Conservation (phyloP, 2,329 filamentous ascomycete genomes). For the Myriosclerotinia curreyana region DNA sequence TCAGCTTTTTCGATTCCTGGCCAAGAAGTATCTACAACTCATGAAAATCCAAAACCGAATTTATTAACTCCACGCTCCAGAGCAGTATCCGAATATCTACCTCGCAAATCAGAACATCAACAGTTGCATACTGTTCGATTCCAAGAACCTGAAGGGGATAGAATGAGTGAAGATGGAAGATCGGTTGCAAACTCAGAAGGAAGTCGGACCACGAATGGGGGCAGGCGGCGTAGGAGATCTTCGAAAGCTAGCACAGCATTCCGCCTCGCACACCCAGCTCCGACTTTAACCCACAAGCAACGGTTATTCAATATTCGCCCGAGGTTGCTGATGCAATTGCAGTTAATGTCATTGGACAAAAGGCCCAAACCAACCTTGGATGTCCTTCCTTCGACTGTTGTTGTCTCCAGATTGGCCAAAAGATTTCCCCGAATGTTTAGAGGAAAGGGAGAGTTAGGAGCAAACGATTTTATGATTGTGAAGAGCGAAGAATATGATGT, state of each 20-base stretch:
- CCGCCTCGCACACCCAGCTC: constrained; percentile 65
- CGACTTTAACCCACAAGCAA: constrained; percentile 57
- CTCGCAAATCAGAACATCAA: constrained; percentile 27
- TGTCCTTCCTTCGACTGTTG: constrained; percentile 66
- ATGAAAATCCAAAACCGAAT: constrained; percentile 29
- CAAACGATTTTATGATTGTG: constrained; percentile 68
- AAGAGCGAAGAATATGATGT: constrained; percentile 64
- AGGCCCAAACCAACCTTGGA: constrained; percentile 69
- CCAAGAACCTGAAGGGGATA: constrained; percentile 34
- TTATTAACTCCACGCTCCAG: constrained; percentile 25
- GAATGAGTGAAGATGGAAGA: constrained; percentile 38
- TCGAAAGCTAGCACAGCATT: constrained; percentile 60
- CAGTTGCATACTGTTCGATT: constrained; percentile 32
- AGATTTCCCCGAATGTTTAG: constrained; percentile 63
- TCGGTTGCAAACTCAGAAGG: constrained; percentile 38
- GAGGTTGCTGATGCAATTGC: constrained; percentile 67
- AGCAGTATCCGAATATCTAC: constrained; percentile 34
- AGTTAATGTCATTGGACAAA: constrained; percentile 57
- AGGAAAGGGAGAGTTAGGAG: constrained; percentile 60
- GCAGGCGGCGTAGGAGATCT: constrained; percentile 45
- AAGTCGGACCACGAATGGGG: constrained; percentile 30
- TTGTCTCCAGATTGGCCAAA: constrained; percentile 57
- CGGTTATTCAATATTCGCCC: constrained; percentile 60
- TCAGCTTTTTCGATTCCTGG: constrained; percentile 37
- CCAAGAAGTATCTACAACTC: constrained; percentile 30